Percentiles rank a stretch among this genome's conserved stretches.
These are phyloP conservation scores for Saccharomycopsis oosterbeekiorum DNA, from an alignment of 805 yeast species.

Conservation along the genomic window DNA sequence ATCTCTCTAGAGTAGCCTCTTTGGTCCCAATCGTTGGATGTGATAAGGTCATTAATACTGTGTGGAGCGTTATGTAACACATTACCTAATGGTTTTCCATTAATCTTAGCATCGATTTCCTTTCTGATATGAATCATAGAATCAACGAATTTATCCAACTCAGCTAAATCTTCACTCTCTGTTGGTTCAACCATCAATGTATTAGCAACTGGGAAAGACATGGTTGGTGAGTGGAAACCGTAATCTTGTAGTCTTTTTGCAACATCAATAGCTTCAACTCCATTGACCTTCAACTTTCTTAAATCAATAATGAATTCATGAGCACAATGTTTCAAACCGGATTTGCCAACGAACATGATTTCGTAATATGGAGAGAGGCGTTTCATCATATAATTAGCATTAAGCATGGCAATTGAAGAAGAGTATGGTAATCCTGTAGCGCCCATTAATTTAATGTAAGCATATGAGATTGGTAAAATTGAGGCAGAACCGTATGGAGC, in stretches of 20 bases:
- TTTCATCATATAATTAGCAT: slow-evolving; percentile 91
- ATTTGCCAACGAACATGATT: slow-evolving; percentile 58
- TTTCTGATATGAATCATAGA: slow-evolving; percentile 72
- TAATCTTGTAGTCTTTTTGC: slow-evolving; percentile 97
- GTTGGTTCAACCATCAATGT: slow-evolving; percentile 98
- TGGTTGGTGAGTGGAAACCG: slow-evolving; percentile 97
- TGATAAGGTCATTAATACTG: slow-evolving; percentile 66
- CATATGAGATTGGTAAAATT: slow-evolving; percentile 85
- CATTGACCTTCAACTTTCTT: slow-evolving; percentile 67
- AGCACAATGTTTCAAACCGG: slow-evolving; percentile 69
- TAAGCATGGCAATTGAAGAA: slow-evolving; percentile 85
- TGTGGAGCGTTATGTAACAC: slow-evolving; percentile 90
- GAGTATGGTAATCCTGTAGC: slow-evolving; percentile 72
- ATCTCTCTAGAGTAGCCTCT: slow-evolving; percentile 88
- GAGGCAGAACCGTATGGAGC: slow-evolving; percentile 97
- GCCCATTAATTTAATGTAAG: slow-evolving; percentile 93
- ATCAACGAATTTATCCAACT: slow-evolving; percentile 83
- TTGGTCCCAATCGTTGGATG: slow-evolving; percentile 61
- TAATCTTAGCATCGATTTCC: slow-evolving; percentile 68
- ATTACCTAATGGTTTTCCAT: slow-evolving; percentile 53
- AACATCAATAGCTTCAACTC: slow-evolving; percentile 90
- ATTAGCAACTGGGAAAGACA: slow-evolving; percentile 98
- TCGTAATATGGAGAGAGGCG: slow-evolving; percentile 61
- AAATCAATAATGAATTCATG: slow-evolving; percentile 94
- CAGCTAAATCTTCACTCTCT: slow-evolving; percentile 82